Base-by-base conservation (phyloP, 2,329 filamentous ascomycete genomes). In the Teratosphaeria zuluensis region DNA sequence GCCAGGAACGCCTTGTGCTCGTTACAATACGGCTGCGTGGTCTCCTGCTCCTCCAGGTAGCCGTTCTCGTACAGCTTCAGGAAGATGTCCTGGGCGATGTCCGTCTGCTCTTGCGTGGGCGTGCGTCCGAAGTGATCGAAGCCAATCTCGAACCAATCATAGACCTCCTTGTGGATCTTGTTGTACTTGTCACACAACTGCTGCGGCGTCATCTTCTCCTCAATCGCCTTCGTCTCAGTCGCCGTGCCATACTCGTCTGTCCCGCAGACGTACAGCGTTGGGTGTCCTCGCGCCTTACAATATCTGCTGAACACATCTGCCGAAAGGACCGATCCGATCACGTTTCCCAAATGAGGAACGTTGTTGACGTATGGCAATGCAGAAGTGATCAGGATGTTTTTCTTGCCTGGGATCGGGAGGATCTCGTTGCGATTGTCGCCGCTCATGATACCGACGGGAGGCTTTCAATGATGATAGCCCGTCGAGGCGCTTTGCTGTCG, bases 81-180 rank as follows among this genome's bases (percentile, higher is more conserved):
- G 75, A 97, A 97, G 65, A 97, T 92, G 63, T 89, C 84, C 75
- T 97, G 94, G 9, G 92, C 89, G 67, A 99, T 97, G 65, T 90
- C 84, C 24, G 91, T 96, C 75, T 97, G 94, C 68, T 94, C 84
- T 57, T 83, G 76, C 19, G 92, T 97, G 2, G 92, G 90, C 4
- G 94, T 97, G 60, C 92, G 87, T 62, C 92, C 94, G 72, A 97
- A 99, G 74, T 92, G 87, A 76, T 97, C 92, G 72, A 97, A 97
- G 59, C 83, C 86, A 70, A 97, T 92, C 70, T 91, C 85, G 77
- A 99, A 99, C 90, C 92, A 96, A 73, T 95, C 84, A 75, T 97
- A 97, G 65, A 96, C 88, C 54, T 88, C 89, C 68, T 90, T 85
- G 76, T 96, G 92, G 60, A 95, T 85, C 68, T 84, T 85, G 77